phyloP scores from a whole-genome alignment of 2,329 filamentous ascomycete genomes.

The Ceratocystis variospora region DNA sequence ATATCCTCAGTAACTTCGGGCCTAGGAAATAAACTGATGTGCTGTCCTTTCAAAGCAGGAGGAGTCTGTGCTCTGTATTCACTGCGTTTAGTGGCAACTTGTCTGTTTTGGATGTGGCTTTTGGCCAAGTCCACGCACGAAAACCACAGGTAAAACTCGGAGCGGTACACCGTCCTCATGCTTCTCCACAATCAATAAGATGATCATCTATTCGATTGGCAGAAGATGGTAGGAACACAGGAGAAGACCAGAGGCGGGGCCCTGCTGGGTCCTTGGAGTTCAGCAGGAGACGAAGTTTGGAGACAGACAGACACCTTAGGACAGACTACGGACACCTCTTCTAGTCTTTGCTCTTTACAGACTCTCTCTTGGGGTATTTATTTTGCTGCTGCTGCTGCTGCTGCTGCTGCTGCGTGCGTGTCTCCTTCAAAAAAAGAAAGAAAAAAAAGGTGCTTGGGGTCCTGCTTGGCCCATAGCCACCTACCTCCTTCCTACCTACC shows the following conservation, averaged over 20 bases:
- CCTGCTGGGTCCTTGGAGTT: background rate
- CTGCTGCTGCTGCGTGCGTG: background rate
- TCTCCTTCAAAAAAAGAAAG: no score
- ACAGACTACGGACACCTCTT: background rate
- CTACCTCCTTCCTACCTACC: background rate
- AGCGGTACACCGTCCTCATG: background rate
- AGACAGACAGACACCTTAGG: background rate
- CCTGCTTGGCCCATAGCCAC: background rate
- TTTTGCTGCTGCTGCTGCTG: background rate
- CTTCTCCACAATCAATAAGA: slow-evolving; percentile 6
- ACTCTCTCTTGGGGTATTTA: background rate
- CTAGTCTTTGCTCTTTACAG: background rate
- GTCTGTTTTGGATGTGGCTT: background rate
- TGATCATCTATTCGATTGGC: background rate
- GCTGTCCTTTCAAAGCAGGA: background rate
- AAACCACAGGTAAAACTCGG: background rate
- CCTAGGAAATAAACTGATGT: background rate
- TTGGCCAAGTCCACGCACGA: background rate
- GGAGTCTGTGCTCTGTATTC: background rate
- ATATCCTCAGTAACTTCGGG: background rate
- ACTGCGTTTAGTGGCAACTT: background rate
- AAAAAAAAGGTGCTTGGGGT: no score
- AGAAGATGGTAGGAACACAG: background rate
- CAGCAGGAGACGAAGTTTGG: background rate
- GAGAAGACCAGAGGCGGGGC: background rate